phyloP scores from a whole-genome alignment of 2,329 filamentous ascomycete species.

The Colletotrichum tofieldiae region DNA sequence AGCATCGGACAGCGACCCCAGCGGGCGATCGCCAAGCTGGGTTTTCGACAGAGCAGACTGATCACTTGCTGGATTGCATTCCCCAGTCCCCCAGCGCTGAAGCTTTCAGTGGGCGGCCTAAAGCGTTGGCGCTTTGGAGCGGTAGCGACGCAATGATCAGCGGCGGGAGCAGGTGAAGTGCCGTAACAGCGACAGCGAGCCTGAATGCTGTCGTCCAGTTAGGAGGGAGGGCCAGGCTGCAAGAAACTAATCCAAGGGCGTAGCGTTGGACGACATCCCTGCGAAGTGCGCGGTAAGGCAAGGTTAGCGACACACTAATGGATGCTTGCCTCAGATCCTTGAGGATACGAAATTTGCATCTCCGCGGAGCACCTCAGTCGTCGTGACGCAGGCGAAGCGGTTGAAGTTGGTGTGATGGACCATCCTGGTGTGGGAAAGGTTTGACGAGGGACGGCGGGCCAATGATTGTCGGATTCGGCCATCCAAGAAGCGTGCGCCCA shows the following conservation, averaged over 20 bases:
- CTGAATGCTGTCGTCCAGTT: constrained; percentile 18
- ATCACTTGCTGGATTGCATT: constrained; percentile 12
- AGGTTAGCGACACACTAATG: constrained; percentile 39
- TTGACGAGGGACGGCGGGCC: constrained; percentile 15
- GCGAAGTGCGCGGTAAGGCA: constrained; percentile 34
- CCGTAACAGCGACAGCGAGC: constrained; percentile 27
- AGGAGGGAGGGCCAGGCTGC: constrained; percentile 12
- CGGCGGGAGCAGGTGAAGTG: constrained; percentile 29
- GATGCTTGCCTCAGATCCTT: constrained; percentile 41
- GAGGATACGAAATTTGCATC: constrained; percentile 34
- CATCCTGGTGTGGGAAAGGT: constrained; percentile 29
- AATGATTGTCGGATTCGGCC: constrained; percentile 21
- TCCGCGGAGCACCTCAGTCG: constrained; percentile 29
- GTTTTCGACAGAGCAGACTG: constrained; percentile 2
- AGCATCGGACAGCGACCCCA: background rate
- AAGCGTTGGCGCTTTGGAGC: background rate
- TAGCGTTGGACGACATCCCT: constrained; percentile 36
- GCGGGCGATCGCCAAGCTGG: constrained; percentile 20
- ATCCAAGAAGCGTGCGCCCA: constrained; percentile 21
- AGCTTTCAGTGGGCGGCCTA: constrained; percentile 11
- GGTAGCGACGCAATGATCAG: constrained; percentile 32
- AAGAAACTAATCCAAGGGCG: constrained; percentile 3
- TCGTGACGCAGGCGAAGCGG: constrained; percentile 10
- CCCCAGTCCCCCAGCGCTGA: background rate
- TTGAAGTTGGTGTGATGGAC: constrained; percentile 25